phyloP scores from a whole-genome alignment of 1,139 yeast species.

The Sugiyamaella castrensis region DNA sequence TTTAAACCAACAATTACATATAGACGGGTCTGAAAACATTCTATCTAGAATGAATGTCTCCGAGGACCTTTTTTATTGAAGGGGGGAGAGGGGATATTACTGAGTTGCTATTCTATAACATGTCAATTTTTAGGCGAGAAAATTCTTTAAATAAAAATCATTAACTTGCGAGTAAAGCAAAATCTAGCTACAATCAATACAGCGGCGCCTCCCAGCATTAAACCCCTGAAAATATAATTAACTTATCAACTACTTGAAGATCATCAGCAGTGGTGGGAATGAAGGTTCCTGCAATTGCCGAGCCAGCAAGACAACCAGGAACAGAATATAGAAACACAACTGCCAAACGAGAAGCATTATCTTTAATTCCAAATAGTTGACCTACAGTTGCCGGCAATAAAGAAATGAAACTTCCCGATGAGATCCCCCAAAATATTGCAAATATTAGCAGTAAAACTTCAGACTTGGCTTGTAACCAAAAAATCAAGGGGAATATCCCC shows the following conservation, averaged over 20 bases:
- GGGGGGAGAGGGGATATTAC: too few relatives aligned
- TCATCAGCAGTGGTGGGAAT: conserved; percentile 23
- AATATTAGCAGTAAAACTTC: conserved; percentile 35
- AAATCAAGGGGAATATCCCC: conserved; percentile 28
- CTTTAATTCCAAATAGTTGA: conserved; percentile 51
- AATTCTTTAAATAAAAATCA: conserved; percentile 25
- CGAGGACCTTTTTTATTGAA: too few relatives aligned
- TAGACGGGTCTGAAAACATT: too few relatives aligned
- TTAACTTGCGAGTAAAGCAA: conserved; percentile 22
- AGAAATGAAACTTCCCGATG: conserved; percentile 42
- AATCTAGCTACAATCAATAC: conserved; percentile 22
- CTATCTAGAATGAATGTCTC: too few relatives aligned
- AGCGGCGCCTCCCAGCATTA: conserved; percentile 22
- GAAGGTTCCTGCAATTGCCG: conserved; percentile 51
- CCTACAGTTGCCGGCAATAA: conserved; percentile 40
- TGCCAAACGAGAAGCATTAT: conserved; percentile 49
- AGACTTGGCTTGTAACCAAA: conserved; percentile 31
- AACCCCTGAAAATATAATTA: conserved; percentile 26
- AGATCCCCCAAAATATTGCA: conserved; percentile 48
- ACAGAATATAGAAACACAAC: conserved; percentile 52
- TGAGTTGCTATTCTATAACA: too few relatives aligned
- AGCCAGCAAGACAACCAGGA: conserved; percentile 49
- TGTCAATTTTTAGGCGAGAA: too few relatives aligned
- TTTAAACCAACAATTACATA: too few relatives aligned
- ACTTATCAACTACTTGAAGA: conserved; percentile 21